These are phyloP conservation scores for Apiospora marii DNA, from an alignment of 2,329 filamentous ascomycete species.

Conservation along the genomic window DNA sequence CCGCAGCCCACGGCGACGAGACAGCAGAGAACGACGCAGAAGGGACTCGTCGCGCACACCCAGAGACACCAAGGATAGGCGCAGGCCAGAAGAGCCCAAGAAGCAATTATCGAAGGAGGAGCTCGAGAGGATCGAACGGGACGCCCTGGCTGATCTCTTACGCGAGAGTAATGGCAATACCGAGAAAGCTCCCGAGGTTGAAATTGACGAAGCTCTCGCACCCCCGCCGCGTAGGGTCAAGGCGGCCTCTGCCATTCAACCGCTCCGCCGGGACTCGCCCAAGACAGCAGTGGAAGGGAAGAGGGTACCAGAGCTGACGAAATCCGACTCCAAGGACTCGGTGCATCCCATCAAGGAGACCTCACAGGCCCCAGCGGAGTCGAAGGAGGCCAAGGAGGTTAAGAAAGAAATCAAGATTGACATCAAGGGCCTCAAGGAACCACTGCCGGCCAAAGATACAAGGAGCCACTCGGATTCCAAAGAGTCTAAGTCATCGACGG, in stretches of 20 bases:
- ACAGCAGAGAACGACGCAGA: slow-evolving; percentile 43
- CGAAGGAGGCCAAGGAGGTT: slow-evolving; percentile 37
- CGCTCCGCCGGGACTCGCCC: slow-evolving; percentile 57
- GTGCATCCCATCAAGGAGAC: slow-evolving; percentile 36
- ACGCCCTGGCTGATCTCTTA: slow-evolving; percentile 64
- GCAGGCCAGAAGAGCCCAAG: slow-evolving; percentile 54
- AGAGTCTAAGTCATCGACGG: slow-evolving; percentile 31
- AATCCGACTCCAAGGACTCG: slow-evolving; percentile 44
- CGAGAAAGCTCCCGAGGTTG: slow-evolving; percentile 60
- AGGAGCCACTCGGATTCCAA: slow-evolving; percentile 35
- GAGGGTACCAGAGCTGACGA: slow-evolving; percentile 44
- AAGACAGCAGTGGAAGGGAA: slow-evolving; percentile 50
- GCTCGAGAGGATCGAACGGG: slow-evolving; percentile 63
- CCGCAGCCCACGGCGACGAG: slow-evolving; percentile 35
- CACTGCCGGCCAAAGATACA: slow-evolving; percentile 35
- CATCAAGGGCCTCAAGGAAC: slow-evolving; percentile 30
- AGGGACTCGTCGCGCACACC: slow-evolving; percentile 40
- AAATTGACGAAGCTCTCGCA: slow-evolving; percentile 62
- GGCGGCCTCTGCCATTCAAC: slow-evolving; percentile 67
- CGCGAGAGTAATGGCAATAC: slow-evolving; percentile 63
- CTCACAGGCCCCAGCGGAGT: not conserved
- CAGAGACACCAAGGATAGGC: slow-evolving; percentile 47
- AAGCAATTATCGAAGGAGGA: slow-evolving; percentile 66
- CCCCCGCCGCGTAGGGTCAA: slow-evolving; percentile 60
- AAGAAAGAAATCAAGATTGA: slow-evolving; percentile 23